Evolutionary conservation across 805 yeast genomes (phyloP), one percentile per base, ranked within the genome.

Genomic region (Saturnispora bothae): DNA sequence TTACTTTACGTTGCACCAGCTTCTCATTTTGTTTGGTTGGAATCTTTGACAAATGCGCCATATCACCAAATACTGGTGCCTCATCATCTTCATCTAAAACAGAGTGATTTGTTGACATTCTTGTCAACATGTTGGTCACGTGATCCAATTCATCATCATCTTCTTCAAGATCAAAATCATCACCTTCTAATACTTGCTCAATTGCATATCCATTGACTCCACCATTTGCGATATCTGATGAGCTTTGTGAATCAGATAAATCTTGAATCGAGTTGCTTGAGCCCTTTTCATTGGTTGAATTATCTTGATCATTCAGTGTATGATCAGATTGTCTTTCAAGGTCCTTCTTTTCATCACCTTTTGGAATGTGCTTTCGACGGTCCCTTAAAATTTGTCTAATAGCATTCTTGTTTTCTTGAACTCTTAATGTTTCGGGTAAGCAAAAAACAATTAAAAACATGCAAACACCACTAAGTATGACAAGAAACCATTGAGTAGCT

Each of bases 401-500:
- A 3, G 72, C 73, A 4, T 74, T 75, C 45, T 70, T 61, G 14
- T 74, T 74, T 36, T 78, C 83, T 30, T 73, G 73, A 30, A 65
- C 64, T 37, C 88, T 64, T 31, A 84, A 61, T 0, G 96, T 86
- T 52, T 86, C 96, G 1, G 96, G 96, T 14, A 85, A 61, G 4
- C 68, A 60, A 33, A 80, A 65, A 5, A 73, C 45, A 29, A 84
- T 59, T 37, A 71, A 43, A 1, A 73, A 17, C 19, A 68, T 62
- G 34, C 70, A 68, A 12, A 66, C 54, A 2, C 78, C 84, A 1
- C 83, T 71, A 32, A 81, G 55, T 21, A 80, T 78, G 14, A 79
- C 82, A 57, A 83, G 61, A 38, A 83, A 74, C 89, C 94, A 85
- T 51, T 82, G 92, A 3, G 95, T 82, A 3, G 89, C 83, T 53